Percentiles rank a stretch among this genome's conserved stretches.
Evolutionary conservation across 345 rosid genomes (phyloP).

Genomic region (Salix exigua): DNA sequence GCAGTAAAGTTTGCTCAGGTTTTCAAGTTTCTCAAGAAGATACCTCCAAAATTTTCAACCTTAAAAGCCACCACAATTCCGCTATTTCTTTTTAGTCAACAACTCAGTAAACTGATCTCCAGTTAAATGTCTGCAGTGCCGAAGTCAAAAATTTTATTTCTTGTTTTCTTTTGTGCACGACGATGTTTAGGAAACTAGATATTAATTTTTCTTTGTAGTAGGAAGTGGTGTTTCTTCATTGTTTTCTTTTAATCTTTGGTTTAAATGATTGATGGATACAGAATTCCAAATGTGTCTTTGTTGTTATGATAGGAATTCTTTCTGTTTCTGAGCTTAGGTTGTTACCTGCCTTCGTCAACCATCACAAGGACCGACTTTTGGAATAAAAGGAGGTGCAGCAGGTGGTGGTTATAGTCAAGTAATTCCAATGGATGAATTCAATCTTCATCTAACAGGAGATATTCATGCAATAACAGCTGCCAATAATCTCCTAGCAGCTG

Average conservation of each 20-base stretch:
- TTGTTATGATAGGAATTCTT: not conserved
- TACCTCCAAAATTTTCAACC: not conserved
- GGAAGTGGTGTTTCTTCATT: not conserved
- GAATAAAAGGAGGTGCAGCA: slow-evolving; percentile 99
- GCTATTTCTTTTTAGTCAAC: not conserved
- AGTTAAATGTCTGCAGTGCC: not conserved
- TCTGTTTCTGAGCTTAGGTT: slow-evolving; percentile 47
- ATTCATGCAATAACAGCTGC: slow-evolving; percentile 99
- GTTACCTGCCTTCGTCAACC: slow-evolving; percentile 98
- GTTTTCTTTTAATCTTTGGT: not conserved
- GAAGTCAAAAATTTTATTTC: not conserved
- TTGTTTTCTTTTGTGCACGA: not conserved
- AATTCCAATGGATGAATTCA: slow-evolving; percentile 98
- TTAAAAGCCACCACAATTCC: not conserved
- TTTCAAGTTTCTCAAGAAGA: not conserved
- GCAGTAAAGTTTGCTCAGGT: not conserved
- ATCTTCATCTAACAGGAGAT: slow-evolving; percentile 95
- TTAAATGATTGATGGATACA: not conserved
- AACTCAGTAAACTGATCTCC: not conserved
- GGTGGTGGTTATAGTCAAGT: slow-evolving; percentile 99
- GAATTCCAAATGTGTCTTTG: not conserved
- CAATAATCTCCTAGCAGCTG: slow-evolving; percentile 98
- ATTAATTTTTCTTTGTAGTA: not conserved
- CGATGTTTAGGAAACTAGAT: not conserved
- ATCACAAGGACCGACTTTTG: slow-evolving; percentile 99